Evolutionary conservation across 2,329 filamentous ascomycete genomes (phyloP).

Genomic region (Pseudocercospora vitis): DNA sequence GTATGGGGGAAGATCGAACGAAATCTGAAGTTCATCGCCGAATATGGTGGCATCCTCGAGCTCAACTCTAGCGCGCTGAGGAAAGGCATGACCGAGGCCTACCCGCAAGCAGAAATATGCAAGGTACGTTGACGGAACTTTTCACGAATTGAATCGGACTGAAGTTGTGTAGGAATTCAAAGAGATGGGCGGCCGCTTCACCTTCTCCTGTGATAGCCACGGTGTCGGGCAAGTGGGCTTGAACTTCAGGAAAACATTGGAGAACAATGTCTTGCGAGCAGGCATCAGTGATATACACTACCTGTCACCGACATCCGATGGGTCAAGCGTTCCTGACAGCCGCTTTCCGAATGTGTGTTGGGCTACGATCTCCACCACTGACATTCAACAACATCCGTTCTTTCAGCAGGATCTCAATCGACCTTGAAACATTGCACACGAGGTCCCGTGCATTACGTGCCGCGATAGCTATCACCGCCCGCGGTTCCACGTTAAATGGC

Average conservation of each 20-base stretch:
- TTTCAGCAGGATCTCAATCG: slow-evolving; percentile 12
- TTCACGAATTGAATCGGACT: slow-evolving; percentile 1
- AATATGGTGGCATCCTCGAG: slow-evolving; percentile 81
- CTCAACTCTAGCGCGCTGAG: slow-evolving; percentile 83
- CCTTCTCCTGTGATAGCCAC: slow-evolving; percentile 93
- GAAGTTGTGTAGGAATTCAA: slow-evolving; percentile 62
- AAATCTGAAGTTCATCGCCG: slow-evolving; percentile 69
- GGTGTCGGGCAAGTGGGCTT: slow-evolving; percentile 82
- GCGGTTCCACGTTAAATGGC: no score
- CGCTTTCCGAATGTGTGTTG: slow-evolving; percentile 37
- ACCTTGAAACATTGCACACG: not conserved
- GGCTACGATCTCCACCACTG: slow-evolving; percentile 22
- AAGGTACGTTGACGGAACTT: slow-evolving; percentile 54
- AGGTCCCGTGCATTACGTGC: no score
- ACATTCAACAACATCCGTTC: slow-evolving; percentile 29
- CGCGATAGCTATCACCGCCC: no score
- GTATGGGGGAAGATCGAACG: slow-evolving; percentile 75
- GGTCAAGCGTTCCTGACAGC: slow-evolving; percentile 32
- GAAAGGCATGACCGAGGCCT: slow-evolving; percentile 88
- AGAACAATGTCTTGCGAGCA: slow-evolving; percentile 59
- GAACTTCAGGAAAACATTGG: slow-evolving; percentile 60
- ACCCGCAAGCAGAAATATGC: slow-evolving; percentile 77
- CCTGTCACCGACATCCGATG: slow-evolving; percentile 34
- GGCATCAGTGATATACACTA: slow-evolving; percentile 61
- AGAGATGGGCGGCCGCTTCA: slow-evolving; percentile 73